Evolutionary conservation across 257 asterid genomes (phyloP), one percentile per base, ranked within the genome.

Genomic region (Capsicum chinense): DNA sequence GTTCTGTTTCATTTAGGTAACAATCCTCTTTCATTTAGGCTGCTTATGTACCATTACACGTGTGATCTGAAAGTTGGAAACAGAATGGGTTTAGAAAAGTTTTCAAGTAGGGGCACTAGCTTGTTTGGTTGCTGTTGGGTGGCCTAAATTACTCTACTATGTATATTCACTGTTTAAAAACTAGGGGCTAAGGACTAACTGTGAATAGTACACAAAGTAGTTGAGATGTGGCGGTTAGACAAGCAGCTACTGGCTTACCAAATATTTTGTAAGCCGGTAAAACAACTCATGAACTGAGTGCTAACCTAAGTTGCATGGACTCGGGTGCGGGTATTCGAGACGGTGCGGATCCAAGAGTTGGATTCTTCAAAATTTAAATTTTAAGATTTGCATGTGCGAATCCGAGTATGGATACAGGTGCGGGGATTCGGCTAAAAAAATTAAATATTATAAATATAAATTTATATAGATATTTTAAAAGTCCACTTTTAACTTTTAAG

Each of bases 91-190:
- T 50, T 21, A 50, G 52, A 52, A 78, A 54, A 78, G 54, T 26
- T 47, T 52, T 52, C 81, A 52, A 52, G 63, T 52, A 76, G 81
- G 63, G 19, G 44, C 11, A 74, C 80, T 74, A 74, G 80, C 64
- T 78, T 78, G 64, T 54, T 56, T 78, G 82, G 82, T 54, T 54
- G 82, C 39, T 26, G n/a, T 78, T 78, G 82, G 64, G 50, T 54
- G 66, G 82, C 60, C 39, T 52, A 54, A 54, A 78, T 54, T 78
- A 56, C 50, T 16, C 4, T 78, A 15, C 26, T 54, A 54, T 26
- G 82, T 78, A 54, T 78, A 78, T 78, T 78, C 60, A 4, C 82
- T 78, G 26, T 15, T 54, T 9, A 78, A 33, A 52, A 54, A n/a
- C 66, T 78, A 78, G 82, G 81, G 66, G 66, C 33, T 26, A 78